Evolutionary conservation across 1,284 basidiomycete genomes (phyloP).

Genomic region (Fistulina hepatica): DNA sequence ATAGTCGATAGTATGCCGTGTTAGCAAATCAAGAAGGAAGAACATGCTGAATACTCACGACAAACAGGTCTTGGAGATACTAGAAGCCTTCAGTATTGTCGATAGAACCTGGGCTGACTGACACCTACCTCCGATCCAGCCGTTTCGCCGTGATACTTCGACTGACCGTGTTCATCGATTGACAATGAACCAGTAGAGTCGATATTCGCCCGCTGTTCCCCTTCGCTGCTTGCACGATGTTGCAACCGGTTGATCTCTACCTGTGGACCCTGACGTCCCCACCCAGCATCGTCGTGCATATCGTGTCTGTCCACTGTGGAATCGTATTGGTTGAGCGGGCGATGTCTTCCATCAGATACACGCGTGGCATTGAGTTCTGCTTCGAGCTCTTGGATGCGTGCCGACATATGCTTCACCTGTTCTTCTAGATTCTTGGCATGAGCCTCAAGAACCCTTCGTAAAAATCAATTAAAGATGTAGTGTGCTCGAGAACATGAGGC

Average conservation of each 20-base stretch:
- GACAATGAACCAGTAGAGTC: constrained; percentile 34
- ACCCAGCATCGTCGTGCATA: constrained; percentile 2
- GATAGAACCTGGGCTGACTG: not conserved
- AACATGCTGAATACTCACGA: no score
- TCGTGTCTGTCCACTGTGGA: constrained; percentile 1
- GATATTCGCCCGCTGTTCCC: constrained; percentile 9
- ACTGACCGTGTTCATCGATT: constrained; percentile 34
- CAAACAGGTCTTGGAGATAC: constrained; percentile 36
- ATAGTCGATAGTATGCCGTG: no score
- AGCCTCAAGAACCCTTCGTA: constrained; percentile 34
- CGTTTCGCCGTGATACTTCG: constrained; percentile 37
- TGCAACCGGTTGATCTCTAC: no score
- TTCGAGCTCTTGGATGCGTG: constrained; percentile 48
- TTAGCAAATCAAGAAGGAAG: no score
- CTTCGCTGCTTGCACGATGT: no score
- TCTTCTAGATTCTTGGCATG: constrained; percentile 35
- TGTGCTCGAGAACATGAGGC: constrained; percentile 4
- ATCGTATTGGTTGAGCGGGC: constrained; percentile 10
- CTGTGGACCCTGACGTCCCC: no score
- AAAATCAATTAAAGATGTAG: not conserved
- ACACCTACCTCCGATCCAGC: constrained; percentile 34
- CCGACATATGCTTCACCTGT: constrained; percentile 32
- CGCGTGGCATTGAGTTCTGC: constrained; percentile 31
- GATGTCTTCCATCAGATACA: constrained; percentile 16
- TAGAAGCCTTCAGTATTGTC: constrained; percentile 12